A percentile compares a stretch with the other conserved stretches of the same genome.
These are phyloP conservation scores for Umbelopsis sp. DNA, from an alignment of 192 early-diverging fungal species.

Conservation along the genomic window DNA sequence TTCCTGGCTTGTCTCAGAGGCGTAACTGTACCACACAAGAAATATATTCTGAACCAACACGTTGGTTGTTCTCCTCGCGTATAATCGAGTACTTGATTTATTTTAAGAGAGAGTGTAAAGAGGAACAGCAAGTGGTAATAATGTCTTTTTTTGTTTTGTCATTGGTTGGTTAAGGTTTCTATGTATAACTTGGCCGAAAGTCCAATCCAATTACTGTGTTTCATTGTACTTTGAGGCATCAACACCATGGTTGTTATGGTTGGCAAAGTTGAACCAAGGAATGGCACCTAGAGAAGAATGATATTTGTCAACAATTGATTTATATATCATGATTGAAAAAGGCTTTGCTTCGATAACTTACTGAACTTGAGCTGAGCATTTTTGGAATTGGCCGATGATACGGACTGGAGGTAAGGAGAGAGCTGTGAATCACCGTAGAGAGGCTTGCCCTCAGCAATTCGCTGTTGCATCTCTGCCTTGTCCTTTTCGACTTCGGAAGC, in stretches of 20 bases:
- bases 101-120: constrained; percentile 8
- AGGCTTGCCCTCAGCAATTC: constrained; percentile 66
- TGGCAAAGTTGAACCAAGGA: constrained; percentile 80
- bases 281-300: constrained; percentile 51
- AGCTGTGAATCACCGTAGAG: constrained; percentile 64
- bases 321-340: neutral
- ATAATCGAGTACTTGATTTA: neutral
- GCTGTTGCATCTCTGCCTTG: constrained; percentile 62
- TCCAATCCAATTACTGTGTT: constrained; percentile 17
- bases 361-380: constrained; percentile 66
- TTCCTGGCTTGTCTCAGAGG: neutral
- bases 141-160: constrained; percentile 17
- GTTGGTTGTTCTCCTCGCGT: neutral
- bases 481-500: constrained; percentile 73
- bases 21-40: too few relatives aligned
- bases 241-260: constrained; percentile 74
- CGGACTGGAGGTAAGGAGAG: constrained; percentile 60
- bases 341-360: constrained; percentile 31
- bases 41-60: too few relatives aligned
- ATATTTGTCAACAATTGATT: constrained; percentile 13
- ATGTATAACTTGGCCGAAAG: constrained; percentile 13
- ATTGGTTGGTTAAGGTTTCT: neutral
- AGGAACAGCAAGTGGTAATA: constrained; percentile 19
- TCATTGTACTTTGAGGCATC: constrained; percentile 55
- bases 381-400: constrained; percentile 66